A percentile compares a stretch with the other conserved stretches of the same genome.
Conservation (phyloP, 129 eudicot genomes). For the Helichrysum umbraculigerum region DNA sequence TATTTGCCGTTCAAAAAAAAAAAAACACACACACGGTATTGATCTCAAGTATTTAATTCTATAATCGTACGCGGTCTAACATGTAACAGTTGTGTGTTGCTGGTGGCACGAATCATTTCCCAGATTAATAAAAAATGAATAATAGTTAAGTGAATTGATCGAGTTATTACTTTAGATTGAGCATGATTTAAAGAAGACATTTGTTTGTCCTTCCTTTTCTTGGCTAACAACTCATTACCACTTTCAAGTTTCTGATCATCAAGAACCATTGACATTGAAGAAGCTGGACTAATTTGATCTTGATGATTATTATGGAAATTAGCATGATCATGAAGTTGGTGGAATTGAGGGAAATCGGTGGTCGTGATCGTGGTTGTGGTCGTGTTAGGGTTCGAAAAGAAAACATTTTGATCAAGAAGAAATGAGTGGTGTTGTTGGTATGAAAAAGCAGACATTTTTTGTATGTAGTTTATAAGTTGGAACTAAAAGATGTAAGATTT, state of each 20-base stretch:
- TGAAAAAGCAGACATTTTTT: conserved; percentile 60
- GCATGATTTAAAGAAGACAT: conserved; percentile 44
- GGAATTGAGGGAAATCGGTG: conserved; percentile 34
- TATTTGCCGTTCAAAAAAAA: no score
- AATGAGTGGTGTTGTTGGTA: conserved; percentile 23
- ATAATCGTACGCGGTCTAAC: no score
- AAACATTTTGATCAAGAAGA: conserved; percentile 37
- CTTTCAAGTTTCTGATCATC: conserved; percentile 43
- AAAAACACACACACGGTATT: no score
- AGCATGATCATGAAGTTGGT: conserved; percentile 31
- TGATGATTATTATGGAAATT: conserved; percentile 20
- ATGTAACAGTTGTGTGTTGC: no score
- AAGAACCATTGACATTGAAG: conserved; percentile 51
- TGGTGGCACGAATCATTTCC: no score
- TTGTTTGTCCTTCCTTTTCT: conserved; percentile 49
- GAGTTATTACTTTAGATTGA: conserved; percentile 52
- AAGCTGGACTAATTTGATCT: conserved; percentile 35
- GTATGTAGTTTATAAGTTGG: conserved; percentile 12
- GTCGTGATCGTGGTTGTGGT: conserved; percentile 10
- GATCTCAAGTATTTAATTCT: no score
- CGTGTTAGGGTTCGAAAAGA: conserved; percentile 35
- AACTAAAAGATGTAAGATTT: conserved; percentile 21
- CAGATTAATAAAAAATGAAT: background rate
- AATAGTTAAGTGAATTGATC: conserved; percentile 5
- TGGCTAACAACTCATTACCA: conserved; percentile 40